Evolutionary conservation across 495 filamentous ascomycete genomes (phyloP), one percentile per base, ranked within the genome.

Genomic region (Hyaloscypha finlandica): DNA sequence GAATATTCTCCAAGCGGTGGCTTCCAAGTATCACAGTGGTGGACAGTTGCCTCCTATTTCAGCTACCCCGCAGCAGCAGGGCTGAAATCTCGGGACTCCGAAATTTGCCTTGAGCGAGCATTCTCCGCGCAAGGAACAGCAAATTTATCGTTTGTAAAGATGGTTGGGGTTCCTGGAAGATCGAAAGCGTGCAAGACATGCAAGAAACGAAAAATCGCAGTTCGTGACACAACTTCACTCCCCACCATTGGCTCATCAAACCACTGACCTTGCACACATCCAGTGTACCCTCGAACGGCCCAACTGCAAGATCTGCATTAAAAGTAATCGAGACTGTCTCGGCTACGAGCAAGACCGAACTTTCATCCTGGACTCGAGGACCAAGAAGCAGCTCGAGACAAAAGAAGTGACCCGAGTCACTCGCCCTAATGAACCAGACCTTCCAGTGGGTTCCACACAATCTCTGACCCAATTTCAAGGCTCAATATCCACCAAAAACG

Each of bases 111-210:
- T 14, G 42, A 48, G 6, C 16, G 42, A 19, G 16, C 16, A 48
- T 14, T 19, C 4, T 19, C 16, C 16, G 16, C 9, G 0, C 16
- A 19, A 19, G 16, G 3, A 3, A 19, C 11, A 11, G 42, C 9
- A 48, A 4, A 48, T 48, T 4, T 48, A 19, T 14, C 42, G 42
- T 48, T 25, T 48, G 42, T 11, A 19, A 19, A 48, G 9, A 83
- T 83, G 81, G 81, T 82, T 4, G 81, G 81, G 31, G 77, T 81
- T 45, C 66, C 80, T 29, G 81, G 81, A 22, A 76, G 78, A 55
- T 83, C 81, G 8, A 80, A 79, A 70, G 80, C 77, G 12, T 83
- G 81, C 68, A 78, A 78, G 37, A 81, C 80, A 22, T 82, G 80
- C 71, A 77, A 77, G 35, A 70, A 74, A 45, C 73, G 77, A 32